Evolutionary conservation across 2,329 filamentous ascomycete species (phyloP).

Genomic region (Aspergillus quadrilineatus): DNA sequence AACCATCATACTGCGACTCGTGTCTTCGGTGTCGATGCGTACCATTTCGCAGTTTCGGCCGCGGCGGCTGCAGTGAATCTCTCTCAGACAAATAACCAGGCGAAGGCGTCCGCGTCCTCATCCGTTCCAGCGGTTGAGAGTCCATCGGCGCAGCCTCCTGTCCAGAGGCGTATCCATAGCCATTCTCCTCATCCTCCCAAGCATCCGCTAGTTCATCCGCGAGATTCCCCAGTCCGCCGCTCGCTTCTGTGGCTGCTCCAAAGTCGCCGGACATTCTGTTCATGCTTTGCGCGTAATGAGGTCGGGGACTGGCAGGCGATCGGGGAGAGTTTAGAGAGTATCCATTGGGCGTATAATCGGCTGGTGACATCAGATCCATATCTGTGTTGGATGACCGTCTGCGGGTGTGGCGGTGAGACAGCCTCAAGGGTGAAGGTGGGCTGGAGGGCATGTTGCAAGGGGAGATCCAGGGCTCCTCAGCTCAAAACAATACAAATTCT

Average conservation of each 20-base stretch:
- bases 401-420: slow-evolving; percentile 37
- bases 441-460: slow-evolving; percentile 28
- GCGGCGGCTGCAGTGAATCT: slow-evolving; percentile 35
- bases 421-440: slow-evolving; percentile 37
- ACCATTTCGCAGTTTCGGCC: slow-evolving; percentile 40
- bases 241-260: slow-evolving; percentile 30
- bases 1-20: slow-evolving; percentile 55
- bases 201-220: slow-evolving; percentile 64
- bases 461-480: background rate
- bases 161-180: slow-evolving; percentile 44
- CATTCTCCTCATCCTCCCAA: slow-evolving; percentile 54
- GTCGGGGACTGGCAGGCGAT: slow-evolving; percentile 38
- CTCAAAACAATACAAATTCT: background rate
- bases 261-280: slow-evolving; percentile 43
- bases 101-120: slow-evolving; percentile 27
- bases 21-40: slow-evolving; percentile 38
- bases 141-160: slow-evolving; percentile 33
- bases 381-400: slow-evolving; percentile 38
- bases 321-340: slow-evolving; percentile 33
- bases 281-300: slow-evolving; percentile 36
- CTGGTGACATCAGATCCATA: slow-evolving; percentile 37
- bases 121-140: slow-evolving; percentile 30
- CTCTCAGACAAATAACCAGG: slow-evolving; percentile 24
- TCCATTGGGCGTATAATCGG: slow-evolving; percentile 31
- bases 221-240: slow-evolving; percentile 57